Base-by-base conservation (phyloP, 345 rosid genomes). In the Physaria fendleri region DNA sequence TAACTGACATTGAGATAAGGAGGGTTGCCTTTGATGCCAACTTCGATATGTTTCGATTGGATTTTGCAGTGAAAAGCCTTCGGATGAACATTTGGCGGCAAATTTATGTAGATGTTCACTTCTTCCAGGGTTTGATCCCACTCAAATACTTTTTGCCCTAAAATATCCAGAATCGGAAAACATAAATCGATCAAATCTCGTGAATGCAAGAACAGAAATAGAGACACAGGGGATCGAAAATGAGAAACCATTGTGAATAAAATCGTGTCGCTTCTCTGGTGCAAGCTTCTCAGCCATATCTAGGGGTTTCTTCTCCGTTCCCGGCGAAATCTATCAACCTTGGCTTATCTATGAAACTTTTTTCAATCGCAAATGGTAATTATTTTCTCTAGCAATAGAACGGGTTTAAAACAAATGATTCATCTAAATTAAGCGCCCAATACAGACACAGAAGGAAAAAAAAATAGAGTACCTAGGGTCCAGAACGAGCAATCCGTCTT, bases 51-150 rank as follows among this genome's bases (percentile, higher is more conserved):
- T 46, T 83, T 87, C 34, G 91, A 80, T 58, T 87, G 76, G 67
- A 89, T 81, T 77, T 80, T 89, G 77, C 94, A 93, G 62, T 79
- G 79, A 54, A 89, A 85, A 17, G 73, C 83, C 82, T 93, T 89
- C 4, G 91, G 51, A 21, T 45, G 78, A 65, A 86, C 77, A 56
- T 83, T 87, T 2, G 85, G 85, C 0, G 97, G 95, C 39, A 83
- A 62, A 22, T 45, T 78, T 39, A 89, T 81, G 72, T 93, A 93
- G 41, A 93, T 56, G 39, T 86, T 89, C 18, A 86, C 86, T 74
- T 89, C 97, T 2, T 89, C 95, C 21, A 89, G 74, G 70, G 89
- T 86, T 78, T 89, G 95, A 77, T 93, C 95, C 99, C 97, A 89
- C 54, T 93, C 95, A 59, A 86, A 88, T 15, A 86, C 95, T 62